Percentiles rank a stretch among this genome's conserved stretches.
These are phyloP conservation scores for Suhomyces chickasaworum DNA, from an alignment of 1,139 yeast species.

Conservation along the genomic window DNA sequence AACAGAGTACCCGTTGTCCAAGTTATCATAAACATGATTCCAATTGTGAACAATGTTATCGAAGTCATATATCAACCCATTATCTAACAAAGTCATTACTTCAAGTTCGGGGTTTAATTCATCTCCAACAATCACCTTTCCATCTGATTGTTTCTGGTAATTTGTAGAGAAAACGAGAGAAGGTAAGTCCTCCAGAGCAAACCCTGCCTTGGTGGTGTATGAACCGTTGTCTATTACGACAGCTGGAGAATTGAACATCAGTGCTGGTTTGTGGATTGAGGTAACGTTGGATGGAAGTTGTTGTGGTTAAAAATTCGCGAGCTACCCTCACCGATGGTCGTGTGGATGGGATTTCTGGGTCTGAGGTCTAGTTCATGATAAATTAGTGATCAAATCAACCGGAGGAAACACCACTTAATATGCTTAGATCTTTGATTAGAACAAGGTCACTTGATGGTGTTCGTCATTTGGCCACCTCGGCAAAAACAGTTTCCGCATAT, in stretches of 20 bases:
- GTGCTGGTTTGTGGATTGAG: too few species aligned
- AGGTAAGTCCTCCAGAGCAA: slow-evolving; percentile 68
- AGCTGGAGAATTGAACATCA: slow-evolving; percentile 45
- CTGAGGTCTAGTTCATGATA: not conserved
- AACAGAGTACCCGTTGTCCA: slow-evolving; percentile 46
- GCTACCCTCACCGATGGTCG: not conserved
- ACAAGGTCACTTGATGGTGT: not conserved
- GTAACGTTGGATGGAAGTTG: slow-evolving; percentile 4
- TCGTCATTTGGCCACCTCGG: slow-evolving; percentile 14
- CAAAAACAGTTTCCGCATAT: slow-evolving; percentile 17
- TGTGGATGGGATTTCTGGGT: not conserved
- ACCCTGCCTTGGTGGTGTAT: slow-evolving; percentile 66
- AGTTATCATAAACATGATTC: slow-evolving; percentile 55
- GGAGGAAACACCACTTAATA: not conserved
- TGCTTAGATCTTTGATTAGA: slow-evolving; percentile 5
- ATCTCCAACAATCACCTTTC: slow-evolving; percentile 43
- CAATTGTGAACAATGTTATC: slow-evolving; percentile 61
- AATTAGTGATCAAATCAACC: slow-evolving; percentile 1
- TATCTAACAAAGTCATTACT: slow-evolving; percentile 62
- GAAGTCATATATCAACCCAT: slow-evolving; percentile 68
- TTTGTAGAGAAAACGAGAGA: slow-evolving; percentile 57
- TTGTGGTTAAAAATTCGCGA: slow-evolving; percentile 3
- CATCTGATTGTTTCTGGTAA: slow-evolving; percentile 46
- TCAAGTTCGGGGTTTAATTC: slow-evolving; percentile 52
- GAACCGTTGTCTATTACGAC: slow-evolving; percentile 74